Evolutionary conservation across 2,329 filamentous ascomycete genomes (phyloP), one percentile per base, ranked within the genome.

Genomic region (Capronia epimyces): DNA sequence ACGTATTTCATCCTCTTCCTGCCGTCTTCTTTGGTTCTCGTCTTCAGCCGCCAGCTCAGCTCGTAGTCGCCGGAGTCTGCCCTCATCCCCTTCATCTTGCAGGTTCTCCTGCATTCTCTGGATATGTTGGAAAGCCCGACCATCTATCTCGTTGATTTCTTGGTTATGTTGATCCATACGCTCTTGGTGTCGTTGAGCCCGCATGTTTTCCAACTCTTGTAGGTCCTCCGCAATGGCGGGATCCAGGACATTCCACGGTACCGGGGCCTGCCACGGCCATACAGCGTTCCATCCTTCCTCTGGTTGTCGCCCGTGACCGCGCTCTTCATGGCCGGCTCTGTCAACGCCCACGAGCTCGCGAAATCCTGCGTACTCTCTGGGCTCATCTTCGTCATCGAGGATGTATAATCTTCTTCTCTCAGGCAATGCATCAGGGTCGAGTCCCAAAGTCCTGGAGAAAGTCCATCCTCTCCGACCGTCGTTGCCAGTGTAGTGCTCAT

Each of bases 341-440:
- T 39, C 44, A 25, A 9, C 31, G 3, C 7, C 6, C 15, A 10
- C 16, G 39, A 42, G 4, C 10, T 43, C 45, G 6, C 25, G 36
- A 22, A 25, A 41, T 15, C 45, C 45, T 22, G 12, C 36, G 22
- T 48, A 36, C 3, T 20, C 21, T 24, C 34, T 12, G 3, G 16
- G 31, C 21, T 31, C 20, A 10, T 22, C 16, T 13, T 7, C 31
- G 24, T 40, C 34, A 27, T 42, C 39, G 16, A 22, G 36, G 20
- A 25, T n/a, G 12, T 27, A 15, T 24, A 42, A 3, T 42, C 39
- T 15, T 20, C 3, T 18, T 42, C 21, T 15, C 9, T 42, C 42
- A 29, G 43, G 24, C 36, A 43, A 39, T 22, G 46, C 43, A 16
- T 45, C 50, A 25, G 54, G 54, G 22, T 50, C 37, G n/a, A 53